Conservation (phyloP, 1,284 basidiomycete species). For the Cutaneotrichosporon dermatis region DNA sequence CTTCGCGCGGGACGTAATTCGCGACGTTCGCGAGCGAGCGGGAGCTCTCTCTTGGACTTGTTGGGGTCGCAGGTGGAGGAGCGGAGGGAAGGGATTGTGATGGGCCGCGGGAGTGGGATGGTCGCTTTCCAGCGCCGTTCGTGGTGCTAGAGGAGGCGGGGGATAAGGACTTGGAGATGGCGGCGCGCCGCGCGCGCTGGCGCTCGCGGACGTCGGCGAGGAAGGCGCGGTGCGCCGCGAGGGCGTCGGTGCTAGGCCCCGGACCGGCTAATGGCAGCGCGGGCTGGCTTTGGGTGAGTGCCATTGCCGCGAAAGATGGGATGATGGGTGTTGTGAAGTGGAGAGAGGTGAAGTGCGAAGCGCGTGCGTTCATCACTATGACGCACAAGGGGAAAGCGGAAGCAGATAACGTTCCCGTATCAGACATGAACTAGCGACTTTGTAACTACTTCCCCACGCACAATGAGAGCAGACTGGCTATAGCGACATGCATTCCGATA, state of each 20-base stretch:
- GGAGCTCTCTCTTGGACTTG: not conserved
- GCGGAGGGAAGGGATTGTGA: not conserved
- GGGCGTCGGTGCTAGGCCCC: constrained; percentile 11
- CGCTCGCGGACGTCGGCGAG: constrained; percentile 50
- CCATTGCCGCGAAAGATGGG: not conserved
- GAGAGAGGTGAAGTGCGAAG: not conserved
- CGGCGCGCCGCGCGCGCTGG: constrained; percentile 49
- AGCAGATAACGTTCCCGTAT: no score
- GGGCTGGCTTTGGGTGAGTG: not conserved
- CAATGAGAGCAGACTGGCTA: no score
- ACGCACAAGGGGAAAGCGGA: no score
- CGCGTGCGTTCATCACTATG: no score
- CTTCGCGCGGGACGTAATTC: constrained; percentile 83
- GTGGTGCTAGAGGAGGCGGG: constrained; percentile 50
- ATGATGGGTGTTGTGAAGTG: not conserved
- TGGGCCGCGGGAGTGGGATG: constrained; percentile 44
- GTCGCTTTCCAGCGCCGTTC: constrained; percentile 24
- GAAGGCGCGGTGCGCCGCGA: constrained; percentile 54
- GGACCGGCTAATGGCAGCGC: no score
- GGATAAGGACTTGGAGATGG: constrained; percentile 45
- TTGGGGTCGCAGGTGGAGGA: not conserved
- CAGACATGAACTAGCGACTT: no score
- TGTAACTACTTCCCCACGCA: no score
- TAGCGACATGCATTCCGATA: no score
- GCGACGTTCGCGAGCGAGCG: constrained; percentile 20